Percentiles rank a stretch among this genome's conserved stretches.
phyloP scores from a whole-genome alignment of 2,329 filamentous ascomycete species.

The Fusarium sp. region DNA sequence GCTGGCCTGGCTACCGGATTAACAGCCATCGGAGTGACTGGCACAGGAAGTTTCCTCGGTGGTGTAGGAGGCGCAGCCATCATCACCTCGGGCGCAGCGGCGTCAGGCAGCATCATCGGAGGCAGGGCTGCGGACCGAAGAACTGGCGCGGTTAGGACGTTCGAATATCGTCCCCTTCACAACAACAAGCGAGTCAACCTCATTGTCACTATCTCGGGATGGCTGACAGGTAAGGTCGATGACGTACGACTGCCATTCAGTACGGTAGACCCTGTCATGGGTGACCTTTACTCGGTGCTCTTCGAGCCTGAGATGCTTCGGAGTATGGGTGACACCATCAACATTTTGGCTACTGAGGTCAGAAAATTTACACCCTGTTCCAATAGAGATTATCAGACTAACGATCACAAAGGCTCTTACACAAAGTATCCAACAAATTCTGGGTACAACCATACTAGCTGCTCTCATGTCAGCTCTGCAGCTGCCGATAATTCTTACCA shows the following conservation, averaged over 20 bases:
- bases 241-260: constrained; percentile 95
- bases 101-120: constrained; percentile 88
- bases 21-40: constrained; percentile 91
- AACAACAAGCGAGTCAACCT: constrained; percentile 98
- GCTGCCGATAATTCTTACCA: constrained; percentile 90
- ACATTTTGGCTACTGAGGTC: constrained; percentile 96
- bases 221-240: constrained; percentile 98
- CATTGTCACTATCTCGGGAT: constrained; percentile 93
- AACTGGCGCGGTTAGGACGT: constrained; percentile 92
- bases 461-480: constrained; percentile 92
- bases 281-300: constrained; percentile 93
- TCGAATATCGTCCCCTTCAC: constrained; percentile 94
- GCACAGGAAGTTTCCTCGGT: constrained; percentile 88
- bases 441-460: constrained; percentile 88
- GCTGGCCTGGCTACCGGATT: constrained; percentile 94
- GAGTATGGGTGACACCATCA: constrained; percentile 98
- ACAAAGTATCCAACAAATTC: constrained; percentile 93
- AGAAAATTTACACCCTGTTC: constrained; percentile 46
- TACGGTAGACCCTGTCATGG: constrained; percentile 97
- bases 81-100: constrained; percentile 88
- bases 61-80: constrained; percentile 92
- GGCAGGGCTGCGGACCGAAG: constrained; percentile 85
- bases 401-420: constrained; percentile 76
- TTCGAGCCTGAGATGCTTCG: constrained; percentile 99
- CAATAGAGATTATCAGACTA: background rate